phyloP scores from a whole-genome alignment of 192 early-diverging fungal species.

The Umbelopsis sp. region DNA sequence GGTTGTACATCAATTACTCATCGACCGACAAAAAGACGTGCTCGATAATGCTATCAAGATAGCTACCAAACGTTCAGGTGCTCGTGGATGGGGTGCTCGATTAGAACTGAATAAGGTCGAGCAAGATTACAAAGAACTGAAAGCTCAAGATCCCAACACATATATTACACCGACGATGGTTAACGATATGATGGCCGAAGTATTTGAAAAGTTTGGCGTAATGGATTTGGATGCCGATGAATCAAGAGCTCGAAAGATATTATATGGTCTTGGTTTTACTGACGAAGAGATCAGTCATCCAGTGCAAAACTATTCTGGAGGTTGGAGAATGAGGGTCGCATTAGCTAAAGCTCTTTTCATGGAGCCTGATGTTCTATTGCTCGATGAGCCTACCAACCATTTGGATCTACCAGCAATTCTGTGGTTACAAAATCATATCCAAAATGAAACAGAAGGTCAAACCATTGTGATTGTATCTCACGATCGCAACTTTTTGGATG shows the following conservation, averaged over 20 bases:
- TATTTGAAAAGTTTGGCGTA: conserved; percentile 61
- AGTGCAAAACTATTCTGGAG: conserved; percentile 76
- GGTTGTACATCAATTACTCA: conserved; percentile 44
- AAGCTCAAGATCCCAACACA: conserved; percentile 39
- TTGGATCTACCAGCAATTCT: conserved; percentile 89
- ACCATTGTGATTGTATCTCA: conserved; percentile 87
- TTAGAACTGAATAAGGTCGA: conserved; percentile 51
- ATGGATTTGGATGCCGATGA: conserved; percentile 68
- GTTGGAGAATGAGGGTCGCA: conserved; percentile 89
- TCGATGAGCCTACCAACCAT: conserved; percentile 91
- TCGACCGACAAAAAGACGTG: conserved; percentile 45
- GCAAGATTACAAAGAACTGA: conserved; percentile 38
- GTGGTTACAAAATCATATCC: conserved; percentile 86
- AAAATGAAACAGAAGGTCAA: conserved; percentile 54
- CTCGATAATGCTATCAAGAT: conserved; percentile 55
- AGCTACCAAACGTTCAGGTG: conserved; percentile 68
- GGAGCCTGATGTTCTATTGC: conserved; percentile 78
- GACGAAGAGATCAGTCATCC: conserved; percentile 61
- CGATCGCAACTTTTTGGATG: conserved; percentile 86
- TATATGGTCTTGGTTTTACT: conserved; percentile 76
- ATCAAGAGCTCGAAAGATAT: conserved; percentile 68
- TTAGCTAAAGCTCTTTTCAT: conserved; percentile 85
- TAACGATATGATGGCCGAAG: conserved; percentile 57
- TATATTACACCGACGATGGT: conserved; percentile 43
- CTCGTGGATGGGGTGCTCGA: conserved; percentile 65